A percentile compares a stretch with the other conserved stretches of the same genome.
phyloP scores from a whole-genome alignment of 1,284 basidiomycete species.

The Trichosporon inkin region DNA sequence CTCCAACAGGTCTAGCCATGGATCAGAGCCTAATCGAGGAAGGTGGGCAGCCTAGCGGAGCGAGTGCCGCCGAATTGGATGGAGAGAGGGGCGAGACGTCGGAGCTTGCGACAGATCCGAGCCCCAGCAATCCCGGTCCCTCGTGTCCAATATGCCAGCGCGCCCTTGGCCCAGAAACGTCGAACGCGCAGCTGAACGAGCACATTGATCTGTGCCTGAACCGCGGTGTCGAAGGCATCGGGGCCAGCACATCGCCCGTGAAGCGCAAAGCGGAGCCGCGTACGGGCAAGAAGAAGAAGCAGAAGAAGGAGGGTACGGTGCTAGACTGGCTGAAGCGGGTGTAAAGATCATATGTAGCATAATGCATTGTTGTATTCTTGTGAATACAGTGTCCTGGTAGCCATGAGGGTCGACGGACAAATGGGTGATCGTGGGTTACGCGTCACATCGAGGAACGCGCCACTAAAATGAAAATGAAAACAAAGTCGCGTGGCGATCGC shows the following conservation, averaged over 20 bases:
- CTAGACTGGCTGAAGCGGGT: constrained; percentile 28
- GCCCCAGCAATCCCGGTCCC: constrained; percentile 24
- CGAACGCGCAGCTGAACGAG: constrained; percentile 45
- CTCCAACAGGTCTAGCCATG: not conserved
- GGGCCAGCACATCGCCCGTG: constrained; percentile 23
- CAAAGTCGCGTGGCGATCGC: constrained; percentile 5
- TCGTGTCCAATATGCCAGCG: constrained; percentile 44
- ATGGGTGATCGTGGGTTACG: not conserved
- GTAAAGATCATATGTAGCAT: not conserved
- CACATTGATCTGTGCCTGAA: constrained; percentile 49
- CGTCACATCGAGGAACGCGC: not conserved
- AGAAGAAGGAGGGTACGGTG: constrained; percentile 17
- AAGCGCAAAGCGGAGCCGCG: constrained; percentile 12
- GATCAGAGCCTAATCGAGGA: constrained; percentile 19
- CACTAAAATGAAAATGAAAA: constrained; percentile 8
- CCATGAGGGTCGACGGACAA: not conserved
- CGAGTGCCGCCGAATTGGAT: not conserved
- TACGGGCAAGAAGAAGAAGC: constrained; percentile 10
- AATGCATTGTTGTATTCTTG: not conserved
- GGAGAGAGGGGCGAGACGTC: not conserved
- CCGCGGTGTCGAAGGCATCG: constrained; percentile 31
- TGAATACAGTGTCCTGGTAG: not conserved
- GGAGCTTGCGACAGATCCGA: constrained; percentile 16
- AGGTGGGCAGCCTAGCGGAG: constrained; percentile 13
- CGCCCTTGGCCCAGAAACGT: constrained; percentile 30